Evolutionary conservation across 2,329 filamentous ascomycete species (phyloP).

Genomic region (Penicillium vulpinum): DNA sequence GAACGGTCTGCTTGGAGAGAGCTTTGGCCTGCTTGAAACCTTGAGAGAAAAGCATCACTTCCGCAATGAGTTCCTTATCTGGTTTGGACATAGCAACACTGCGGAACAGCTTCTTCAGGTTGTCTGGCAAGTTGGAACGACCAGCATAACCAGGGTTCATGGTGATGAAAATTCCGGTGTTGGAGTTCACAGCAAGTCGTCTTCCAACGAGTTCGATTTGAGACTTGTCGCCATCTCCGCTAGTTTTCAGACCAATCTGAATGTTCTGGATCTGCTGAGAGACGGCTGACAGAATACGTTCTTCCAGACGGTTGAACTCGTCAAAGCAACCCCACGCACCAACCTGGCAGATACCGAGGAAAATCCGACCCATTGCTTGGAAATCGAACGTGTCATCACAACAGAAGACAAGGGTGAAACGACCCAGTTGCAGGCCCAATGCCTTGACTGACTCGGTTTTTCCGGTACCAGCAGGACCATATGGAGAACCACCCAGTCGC

Average conservation of each 20-base stretch:
- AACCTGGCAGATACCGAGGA: conserved; percentile 97
- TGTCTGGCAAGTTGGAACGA: conserved; percentile 96
- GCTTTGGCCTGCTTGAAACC: conserved; percentile 96
- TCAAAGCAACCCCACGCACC: conserved; percentile 99
- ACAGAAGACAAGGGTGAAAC: conserved; percentile 98
- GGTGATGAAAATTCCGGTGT: conserved; percentile 98
- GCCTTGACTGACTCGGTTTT: conserved; percentile 99
- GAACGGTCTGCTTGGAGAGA: conserved; percentile 91
- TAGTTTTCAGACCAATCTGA: conserved; percentile 88
- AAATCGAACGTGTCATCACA: conserved; percentile 99
- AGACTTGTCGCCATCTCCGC: conserved; percentile 74
- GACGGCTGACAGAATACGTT: conserved; percentile 94
- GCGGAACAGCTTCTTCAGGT: conserved; percentile 98
- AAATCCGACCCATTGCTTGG: conserved; percentile 99
- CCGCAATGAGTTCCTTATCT: conserved; percentile 98
- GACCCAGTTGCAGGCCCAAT: conserved; percentile 89
- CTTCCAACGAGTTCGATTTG: conserved; percentile 95
- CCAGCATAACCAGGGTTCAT: conserved; percentile 99
- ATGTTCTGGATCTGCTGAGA: conserved; percentile 99
- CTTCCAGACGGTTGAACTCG: conserved; percentile 98
- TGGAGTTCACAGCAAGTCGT: conserved; percentile 82
- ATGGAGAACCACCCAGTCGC: conserved; percentile 91
- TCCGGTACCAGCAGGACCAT: conserved; percentile 94
- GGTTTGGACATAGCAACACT: conserved; percentile 99
- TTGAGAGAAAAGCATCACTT: conserved; percentile 99